A percentile compares a stretch with the other conserved stretches of the same genome.
Evolutionary conservation across 306 rosid genomes (phyloP).

Genomic region (Vigna trinervia): DNA sequence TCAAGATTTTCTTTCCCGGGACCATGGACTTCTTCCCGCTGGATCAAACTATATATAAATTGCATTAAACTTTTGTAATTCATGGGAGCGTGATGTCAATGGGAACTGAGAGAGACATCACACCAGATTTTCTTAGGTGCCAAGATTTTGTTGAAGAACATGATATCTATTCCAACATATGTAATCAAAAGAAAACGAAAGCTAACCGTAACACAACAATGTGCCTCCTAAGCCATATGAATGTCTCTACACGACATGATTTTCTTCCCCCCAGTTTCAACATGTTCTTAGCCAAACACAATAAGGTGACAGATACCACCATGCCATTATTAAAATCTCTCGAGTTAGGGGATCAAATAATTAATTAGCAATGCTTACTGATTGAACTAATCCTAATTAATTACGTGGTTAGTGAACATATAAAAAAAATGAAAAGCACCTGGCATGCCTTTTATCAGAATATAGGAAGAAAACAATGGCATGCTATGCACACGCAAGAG

Average conservation of each 20-base stretch:
- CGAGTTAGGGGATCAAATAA: slow-evolving; percentile 8
- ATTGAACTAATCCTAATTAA: slow-evolving; percentile 40
- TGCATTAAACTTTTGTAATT: slow-evolving; percentile 48
- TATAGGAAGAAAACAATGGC: slow-evolving; percentile 58
- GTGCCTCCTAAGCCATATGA: slow-evolving; percentile 37
- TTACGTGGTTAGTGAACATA: slow-evolving; percentile 27
- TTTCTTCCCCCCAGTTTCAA: slow-evolving; percentile 14
- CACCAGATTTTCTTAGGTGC: slow-evolving; percentile 49
- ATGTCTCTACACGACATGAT: slow-evolving; percentile 31
- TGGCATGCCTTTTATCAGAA: slow-evolving; percentile 50
- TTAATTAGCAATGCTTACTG: slow-evolving; percentile 38
- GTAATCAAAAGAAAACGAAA: slow-evolving; percentile 48
- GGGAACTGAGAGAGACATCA: slow-evolving; percentile 54
- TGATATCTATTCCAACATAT: slow-evolving; percentile 39
- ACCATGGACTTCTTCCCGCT: slow-evolving; percentile 41
- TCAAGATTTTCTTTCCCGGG: slow-evolving; percentile 52
- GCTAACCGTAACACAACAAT: slow-evolving; percentile 9
- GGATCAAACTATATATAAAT: slow-evolving; percentile 15
- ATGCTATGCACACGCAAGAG: slow-evolving; percentile 58
- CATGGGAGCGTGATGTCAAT: slow-evolving; percentile 43
- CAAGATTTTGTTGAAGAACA: slow-evolving; percentile 49
- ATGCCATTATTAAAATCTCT: slow-evolving; percentile 36
- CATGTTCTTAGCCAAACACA: slow-evolving; percentile 37
- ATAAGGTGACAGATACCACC: slow-evolving; percentile 41
- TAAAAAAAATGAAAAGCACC: slow-evolving; percentile 28